A percentile compares a stretch with the other conserved stretches of the same genome.
phyloP scores from a whole-genome alignment of 306 rosid species.

The Albizia julibrissin region DNA sequence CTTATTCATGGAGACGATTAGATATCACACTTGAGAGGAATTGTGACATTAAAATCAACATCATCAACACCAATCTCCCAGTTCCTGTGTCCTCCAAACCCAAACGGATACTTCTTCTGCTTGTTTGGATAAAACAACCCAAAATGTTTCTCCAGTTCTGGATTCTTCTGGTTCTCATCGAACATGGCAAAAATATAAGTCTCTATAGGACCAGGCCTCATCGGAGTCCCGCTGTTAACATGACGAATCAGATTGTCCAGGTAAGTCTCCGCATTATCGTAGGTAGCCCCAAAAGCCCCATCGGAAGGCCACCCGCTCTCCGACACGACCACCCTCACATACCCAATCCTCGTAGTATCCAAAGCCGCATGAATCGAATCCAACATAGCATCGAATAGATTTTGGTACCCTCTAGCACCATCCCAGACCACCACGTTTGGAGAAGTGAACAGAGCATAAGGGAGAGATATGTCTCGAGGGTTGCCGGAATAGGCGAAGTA shows the following conservation, averaged over 20 bases:
- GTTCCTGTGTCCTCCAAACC: constrained; percentile 35
- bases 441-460: constrained; percentile 53
- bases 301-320: constrained; percentile 79
- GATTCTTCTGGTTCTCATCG: constrained; percentile 46
- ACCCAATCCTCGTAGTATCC: constrained; percentile 53
- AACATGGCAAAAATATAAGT: constrained; percentile 49
- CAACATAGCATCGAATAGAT: constrained; percentile 66
- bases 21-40: constrained; percentile 43
- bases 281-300: constrained; percentile 46
- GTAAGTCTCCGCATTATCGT: constrained; percentile 53
- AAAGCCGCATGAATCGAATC: constrained; percentile 53
- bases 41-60: constrained; percentile 24
- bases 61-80: background rate
- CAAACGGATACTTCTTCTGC: constrained; percentile 49
- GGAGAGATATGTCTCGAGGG: constrained; percentile 53
- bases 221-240: constrained; percentile 56
- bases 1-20: too few species aligned
- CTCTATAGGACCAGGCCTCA: constrained; percentile 49
- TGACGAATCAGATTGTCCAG: constrained; percentile 53
- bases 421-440: constrained; percentile 50
- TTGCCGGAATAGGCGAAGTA: constrained; percentile 52
- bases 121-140: constrained; percentile 39
- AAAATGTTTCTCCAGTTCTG: constrained; percentile 42
- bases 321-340: constrained; percentile 60
- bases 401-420: constrained; percentile 44